These are phyloP conservation scores for Phytophthora pini DNA, from an alignment of 352 stramenopile species.

Conservation along the genomic window DNA sequence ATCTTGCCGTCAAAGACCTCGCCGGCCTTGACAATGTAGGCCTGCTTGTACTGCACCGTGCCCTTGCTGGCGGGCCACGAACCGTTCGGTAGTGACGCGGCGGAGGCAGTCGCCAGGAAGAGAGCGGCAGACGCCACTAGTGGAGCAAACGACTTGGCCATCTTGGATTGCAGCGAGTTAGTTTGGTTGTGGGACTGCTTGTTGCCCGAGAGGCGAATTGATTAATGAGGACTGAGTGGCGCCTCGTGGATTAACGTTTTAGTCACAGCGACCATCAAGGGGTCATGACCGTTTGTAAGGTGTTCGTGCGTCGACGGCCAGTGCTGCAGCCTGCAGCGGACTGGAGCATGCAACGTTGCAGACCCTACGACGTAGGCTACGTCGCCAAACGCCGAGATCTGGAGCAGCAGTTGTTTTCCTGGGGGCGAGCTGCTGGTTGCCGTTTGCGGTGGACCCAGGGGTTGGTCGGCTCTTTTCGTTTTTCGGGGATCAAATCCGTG, in stretches of 20 bases:
- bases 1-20: conserved; percentile 9
- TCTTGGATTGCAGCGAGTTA: neutral
- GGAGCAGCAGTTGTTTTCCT: neutral
- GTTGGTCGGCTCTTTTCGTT: neutral
- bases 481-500: neutral
- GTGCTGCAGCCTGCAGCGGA: neutral
- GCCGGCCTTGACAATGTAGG: conserved; percentile 13
- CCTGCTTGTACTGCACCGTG: conserved; percentile 15
- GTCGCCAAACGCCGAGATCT: neutral
- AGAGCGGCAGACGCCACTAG: conserved; percentile 8
- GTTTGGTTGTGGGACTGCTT: neutral
- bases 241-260: neutral
- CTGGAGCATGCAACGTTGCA: neutral
- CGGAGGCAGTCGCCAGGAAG: conserved; percentile 6
- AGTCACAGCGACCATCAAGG: conserved; percentile 13
- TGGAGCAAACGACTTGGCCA: conserved; percentile 6
- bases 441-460: neutral
- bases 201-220: too few relatives aligned
- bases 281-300: conserved; percentile 7
- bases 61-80: conserved; percentile 1
- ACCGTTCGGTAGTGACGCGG: conserved; percentile 26
- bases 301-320: neutral
- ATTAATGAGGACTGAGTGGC: neutral
- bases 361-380: neutral
- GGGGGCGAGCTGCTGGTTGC: neutral